These are phyloP conservation scores for Haplographium delicatum DNA, from an alignment of 495 filamentous ascomycete species.

Conservation along the genomic window DNA sequence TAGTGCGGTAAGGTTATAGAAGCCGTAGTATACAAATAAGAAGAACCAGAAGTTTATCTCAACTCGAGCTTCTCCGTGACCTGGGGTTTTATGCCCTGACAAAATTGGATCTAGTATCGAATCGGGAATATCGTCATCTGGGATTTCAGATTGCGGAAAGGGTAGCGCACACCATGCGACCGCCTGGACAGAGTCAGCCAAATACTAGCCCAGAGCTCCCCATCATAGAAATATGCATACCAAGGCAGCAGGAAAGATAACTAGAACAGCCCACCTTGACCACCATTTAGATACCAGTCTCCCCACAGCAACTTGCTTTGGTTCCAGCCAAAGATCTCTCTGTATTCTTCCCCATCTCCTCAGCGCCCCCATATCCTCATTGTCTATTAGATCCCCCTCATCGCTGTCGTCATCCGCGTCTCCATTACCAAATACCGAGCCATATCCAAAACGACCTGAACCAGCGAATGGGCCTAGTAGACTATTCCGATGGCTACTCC, in stretches of 20 bases:
- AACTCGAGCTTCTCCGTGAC: constrained; percentile 54
- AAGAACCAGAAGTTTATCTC: constrained; percentile 66
- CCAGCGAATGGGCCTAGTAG: constrained; percentile 21
- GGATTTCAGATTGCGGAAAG: constrained; percentile 53
- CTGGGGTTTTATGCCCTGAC: constrained; percentile 41
- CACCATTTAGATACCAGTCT: constrained; percentile 53
- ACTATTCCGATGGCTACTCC: constrained; percentile 16
- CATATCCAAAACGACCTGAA: constrained; percentile 24
- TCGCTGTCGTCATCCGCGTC: constrained; percentile 31
- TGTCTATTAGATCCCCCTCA: constrained; percentile 24
- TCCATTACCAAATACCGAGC: constrained; percentile 17
- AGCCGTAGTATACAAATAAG: constrained; percentile 58
- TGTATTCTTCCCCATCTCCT: constrained; percentile 28
- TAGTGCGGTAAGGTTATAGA: constrained; percentile 57
- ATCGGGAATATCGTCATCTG: constrained; percentile 27
- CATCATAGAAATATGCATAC: constrained; percentile 37
- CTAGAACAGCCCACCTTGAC: constrained; percentile 48
- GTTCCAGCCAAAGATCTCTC: constrained; percentile 49
- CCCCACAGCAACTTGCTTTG: constrained; percentile 45
- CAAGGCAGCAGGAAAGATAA: constrained; percentile 50
- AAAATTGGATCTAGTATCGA: background rate
- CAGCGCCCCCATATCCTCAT: constrained; percentile 18
- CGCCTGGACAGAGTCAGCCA: constrained; percentile 33
- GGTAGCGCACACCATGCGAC: constrained; percentile 58
- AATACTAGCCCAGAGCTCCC: background rate